Base-by-base conservation (phyloP, 2,329 filamentous ascomycete genomes). In the Emmonsiellopsis sp. region DNA sequence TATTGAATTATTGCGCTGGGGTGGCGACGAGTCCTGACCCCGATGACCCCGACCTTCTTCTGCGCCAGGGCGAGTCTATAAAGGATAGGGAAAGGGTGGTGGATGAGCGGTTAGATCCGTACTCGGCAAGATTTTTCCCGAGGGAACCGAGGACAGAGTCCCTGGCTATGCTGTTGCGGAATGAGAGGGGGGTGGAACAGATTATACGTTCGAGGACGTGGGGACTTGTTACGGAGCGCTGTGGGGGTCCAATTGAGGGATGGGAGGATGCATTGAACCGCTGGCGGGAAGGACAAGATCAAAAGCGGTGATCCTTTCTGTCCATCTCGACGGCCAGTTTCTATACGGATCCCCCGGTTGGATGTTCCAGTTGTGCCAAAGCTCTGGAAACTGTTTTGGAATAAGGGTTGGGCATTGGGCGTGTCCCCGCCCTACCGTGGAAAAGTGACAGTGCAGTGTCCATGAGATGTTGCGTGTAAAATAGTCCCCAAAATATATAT, bases 81-180 rank as follows among this genome's bases (percentile, higher is more conserved):
- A 82, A 76, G 61, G 83, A 87, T 58, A 78, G 84, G 47, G 85
- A 92, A 63, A 77, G 83, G 51, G 77, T 92, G 0, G 84, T 97
- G 4, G 82, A 97, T 67, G 93, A 97, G 72, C 77, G 93, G 53
- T 69, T 96, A 55, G 93, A 98, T 73, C 93, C 93, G 1, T 98
- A 98, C 67, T 91, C 87, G 8, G 86, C 78, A 6, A 77, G 92
- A 26, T 95, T 89, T 67, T 92, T 92, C 61, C 70, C 70, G 6
- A 63, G 62, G 15, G 90, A 97, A 71, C 79, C 87, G 11, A 79
- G 90, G 58, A 93, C 90, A 0, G 87, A 96, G 71, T 81, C 79
- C 48, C 69, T 98, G 56, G 90, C 89, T 8, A 78, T 48, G 84
- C 79, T 59, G 76, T 91, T 69, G 76, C 79, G 56, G 77, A 88